Evolutionary conservation across 306 rosid genomes (phyloP).

Genomic region (Vigna hirtella): DNA sequence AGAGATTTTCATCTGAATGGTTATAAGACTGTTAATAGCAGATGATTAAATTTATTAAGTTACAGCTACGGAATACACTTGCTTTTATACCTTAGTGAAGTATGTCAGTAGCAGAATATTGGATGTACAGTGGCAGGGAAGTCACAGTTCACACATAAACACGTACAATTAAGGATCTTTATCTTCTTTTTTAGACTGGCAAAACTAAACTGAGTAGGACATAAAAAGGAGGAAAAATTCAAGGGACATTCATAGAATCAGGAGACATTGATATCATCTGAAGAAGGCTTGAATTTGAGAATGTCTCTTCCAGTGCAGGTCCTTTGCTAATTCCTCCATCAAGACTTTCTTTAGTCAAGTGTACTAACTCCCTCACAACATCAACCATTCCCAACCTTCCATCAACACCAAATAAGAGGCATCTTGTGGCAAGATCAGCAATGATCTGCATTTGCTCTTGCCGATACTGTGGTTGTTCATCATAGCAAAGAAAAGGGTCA

Average conservation of each 20-base stretch:
- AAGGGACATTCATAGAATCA: constrained; percentile 77
- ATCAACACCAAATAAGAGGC: constrained; percentile 80
- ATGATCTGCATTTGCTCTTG: constrained; percentile 77
- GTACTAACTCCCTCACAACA: constrained; percentile 70
- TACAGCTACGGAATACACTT: constrained; percentile 22
- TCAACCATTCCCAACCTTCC: constrained; percentile 85
- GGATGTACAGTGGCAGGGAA: constrained; percentile 39
- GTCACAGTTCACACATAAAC: constrained; percentile 31
- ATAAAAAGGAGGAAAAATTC: constrained; percentile 31
- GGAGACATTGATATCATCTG: constrained; percentile 99
- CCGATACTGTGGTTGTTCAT: constrained; percentile 63
- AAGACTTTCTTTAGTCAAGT: constrained; percentile 57
- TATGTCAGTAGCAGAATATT: constrained; percentile 36
- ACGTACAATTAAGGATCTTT: background rate
- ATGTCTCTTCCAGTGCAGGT: constrained; percentile 80
- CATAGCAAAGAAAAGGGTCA: constrained; percentile 76
- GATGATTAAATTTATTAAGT: constrained; percentile 10
- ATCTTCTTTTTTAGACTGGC: background rate
- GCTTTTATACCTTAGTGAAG: constrained; percentile 33
- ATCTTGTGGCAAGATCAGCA: constrained; percentile 94
- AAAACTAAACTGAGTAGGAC: constrained; percentile 10
- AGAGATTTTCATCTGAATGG: background rate
- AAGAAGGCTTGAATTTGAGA: constrained; percentile 95
- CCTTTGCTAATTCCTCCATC: constrained; percentile 64
- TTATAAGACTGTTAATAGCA: background rate